phyloP scores from a whole-genome alignment of 495 filamentous ascomycete species.

The Echria macrotheca region DNA sequence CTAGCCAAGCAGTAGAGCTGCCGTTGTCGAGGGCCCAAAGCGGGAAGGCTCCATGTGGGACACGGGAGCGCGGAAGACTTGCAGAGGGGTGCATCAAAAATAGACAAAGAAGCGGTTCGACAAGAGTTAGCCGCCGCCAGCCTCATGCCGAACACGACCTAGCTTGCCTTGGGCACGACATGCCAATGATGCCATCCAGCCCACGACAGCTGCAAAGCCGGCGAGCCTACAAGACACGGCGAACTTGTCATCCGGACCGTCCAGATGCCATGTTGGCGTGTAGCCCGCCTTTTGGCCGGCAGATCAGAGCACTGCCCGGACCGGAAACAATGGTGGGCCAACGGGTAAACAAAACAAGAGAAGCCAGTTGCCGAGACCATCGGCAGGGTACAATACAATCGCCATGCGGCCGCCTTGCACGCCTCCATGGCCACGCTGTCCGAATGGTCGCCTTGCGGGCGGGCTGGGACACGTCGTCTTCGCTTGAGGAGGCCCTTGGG shows the following conservation, averaged over 20 bases:
- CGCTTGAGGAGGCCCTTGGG: neutral
- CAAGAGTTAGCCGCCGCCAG: conserved; percentile 19
- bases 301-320: neutral
- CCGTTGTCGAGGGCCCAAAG: conserved; percentile 6
- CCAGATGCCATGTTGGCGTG: neutral
- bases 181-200: too few species aligned
- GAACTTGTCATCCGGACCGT: too few species aligned
- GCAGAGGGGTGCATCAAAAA: conserved; percentile 21
- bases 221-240: too few species aligned
- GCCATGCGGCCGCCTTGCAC: conserved; percentile 5
- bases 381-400: neutral
- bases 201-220: too few species aligned
- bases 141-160: conserved; percentile 12
- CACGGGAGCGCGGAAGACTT: conserved; percentile 21
- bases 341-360: conserved; percentile 4
- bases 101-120: conserved; percentile 7
- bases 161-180: conserved; percentile 14
- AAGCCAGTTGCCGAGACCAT: conserved; percentile 3
- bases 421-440: conserved; percentile 2
- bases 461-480: too few species aligned
- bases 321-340: neutral
- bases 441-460: conserved; percentile 18
- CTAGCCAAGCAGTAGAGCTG: conserved; percentile 4
- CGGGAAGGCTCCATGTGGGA: conserved; percentile 14
- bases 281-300: neutral